These are phyloP conservation scores for Pseudozyma sp. DNA, from an alignment of 1,284 basidiomycete species.

Conservation along the genomic window DNA sequence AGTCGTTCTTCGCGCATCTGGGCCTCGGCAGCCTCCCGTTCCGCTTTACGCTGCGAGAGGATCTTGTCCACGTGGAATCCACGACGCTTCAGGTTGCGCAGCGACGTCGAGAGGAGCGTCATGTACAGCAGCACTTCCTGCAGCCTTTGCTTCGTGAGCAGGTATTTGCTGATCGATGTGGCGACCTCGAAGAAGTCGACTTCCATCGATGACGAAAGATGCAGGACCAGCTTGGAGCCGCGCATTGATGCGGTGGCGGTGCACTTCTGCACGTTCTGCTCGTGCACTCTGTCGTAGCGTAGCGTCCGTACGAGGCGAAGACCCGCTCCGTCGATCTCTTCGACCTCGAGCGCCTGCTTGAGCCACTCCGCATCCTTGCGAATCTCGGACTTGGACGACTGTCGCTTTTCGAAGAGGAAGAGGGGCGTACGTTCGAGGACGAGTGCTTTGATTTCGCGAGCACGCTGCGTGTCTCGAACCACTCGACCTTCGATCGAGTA, in stretches of 20 bases:
- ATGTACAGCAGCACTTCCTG: slow-evolving; percentile 78
- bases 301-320: slow-evolving; percentile 60
- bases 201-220: slow-evolving; percentile 79
- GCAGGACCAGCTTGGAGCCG: slow-evolving; percentile 77
- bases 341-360: slow-evolving; percentile 74
- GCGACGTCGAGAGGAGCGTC: slow-evolving; percentile 90
- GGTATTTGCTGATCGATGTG: slow-evolving; percentile 57
- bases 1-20: slow-evolving; percentile 60
- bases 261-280: slow-evolving; percentile 60
- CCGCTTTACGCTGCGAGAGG: slow-evolving; percentile 82
- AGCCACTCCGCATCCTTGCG: slow-evolving; percentile 80
- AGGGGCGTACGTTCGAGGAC: slow-evolving; percentile 89
- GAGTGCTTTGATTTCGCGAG: slow-evolving; percentile 59
- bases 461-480: slow-evolving; percentile 54
- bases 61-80: slow-evolving; percentile 87
- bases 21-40: slow-evolving; percentile 75
- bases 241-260: slow-evolving; percentile 58
- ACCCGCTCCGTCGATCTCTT: slow-evolving; percentile 62
- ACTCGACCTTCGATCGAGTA: slow-evolving; percentile 74
- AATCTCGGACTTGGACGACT: slow-evolving; percentile 74
- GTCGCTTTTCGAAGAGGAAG: slow-evolving; percentile 88
- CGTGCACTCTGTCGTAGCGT: slow-evolving; percentile 47
- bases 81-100: slow-evolving; percentile 83
- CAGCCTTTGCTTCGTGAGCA: slow-evolving; percentile 62
- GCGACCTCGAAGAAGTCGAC: slow-evolving; percentile 87